Evolutionary conservation across 345 rosid genomes (phyloP), one percentile per base, ranked within the genome.

Genomic region (Combretum micranthum): DNA sequence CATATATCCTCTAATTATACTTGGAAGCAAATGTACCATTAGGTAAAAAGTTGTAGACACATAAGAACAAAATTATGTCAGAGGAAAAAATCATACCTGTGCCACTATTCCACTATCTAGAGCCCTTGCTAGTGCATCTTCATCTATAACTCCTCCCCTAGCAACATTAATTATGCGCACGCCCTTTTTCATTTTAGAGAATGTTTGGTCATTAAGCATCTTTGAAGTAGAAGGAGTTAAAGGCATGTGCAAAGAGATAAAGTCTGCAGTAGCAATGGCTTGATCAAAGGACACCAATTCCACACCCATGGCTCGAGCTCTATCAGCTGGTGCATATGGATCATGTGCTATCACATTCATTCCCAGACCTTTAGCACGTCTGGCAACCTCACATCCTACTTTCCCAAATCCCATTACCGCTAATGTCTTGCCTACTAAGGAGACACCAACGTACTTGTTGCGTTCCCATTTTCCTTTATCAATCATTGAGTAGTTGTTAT

Each of bases 391-490:
- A 18, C 87, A 72, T 2, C 97, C 97, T 1, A 89, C 97, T 76
- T 89, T 89, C 1, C 97, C 97, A 52, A 86, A 89, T 4, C 97
- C 97, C 86, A 89, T 82, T 18, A 89, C 73, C 14, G 97, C 95
- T 21, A 89, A 20, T 7, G 95, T 89, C 71, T 86, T 86, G 19
- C 91, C 91, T 22, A 86, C 95, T 18, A 89, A 32, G 0, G 97
- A 89, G 20, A 84, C 95, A 0, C 97, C 95, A 0, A 89, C 89
- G 42, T 84, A 86, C 76, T 80, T 89, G 87, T 47, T 86, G 62
- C 97, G 74, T 61, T 68, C 64, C 97, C 97, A 89, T 82, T 84
- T 71, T 51, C 95, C 97, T 89, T 73, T 44, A 72, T 56, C 21
- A 17, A 3, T 9, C 20, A 6, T 15, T 17, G 22, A 54, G 42